Evolutionary conservation across 495 filamentous ascomycete species (phyloP).

Genomic region (Penicillium daleae): DNA sequence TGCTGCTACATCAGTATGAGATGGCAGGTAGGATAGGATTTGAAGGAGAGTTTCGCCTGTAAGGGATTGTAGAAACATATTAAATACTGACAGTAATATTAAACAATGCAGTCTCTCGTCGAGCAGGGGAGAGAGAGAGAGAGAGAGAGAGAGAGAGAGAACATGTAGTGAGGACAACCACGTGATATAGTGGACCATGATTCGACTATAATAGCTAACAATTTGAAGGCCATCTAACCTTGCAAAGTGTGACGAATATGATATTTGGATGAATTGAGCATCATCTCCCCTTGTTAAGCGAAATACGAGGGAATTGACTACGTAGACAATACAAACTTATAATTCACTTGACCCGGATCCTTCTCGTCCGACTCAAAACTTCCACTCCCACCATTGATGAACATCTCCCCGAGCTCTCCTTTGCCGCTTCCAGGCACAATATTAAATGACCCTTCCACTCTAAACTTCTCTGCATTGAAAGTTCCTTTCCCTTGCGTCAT

Average conservation of each 20-base stretch:
- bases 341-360: not conserved
- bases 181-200: not conserved
- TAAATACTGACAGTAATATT: not conserved
- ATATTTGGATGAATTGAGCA: no score
- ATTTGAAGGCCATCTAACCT: no score
- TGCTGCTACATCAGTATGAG: not conserved
- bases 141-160: not conserved
- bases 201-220: no score
- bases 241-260: no score
- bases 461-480: not conserved
- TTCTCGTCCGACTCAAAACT: not conserved
- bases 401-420: conserved; percentile 1
- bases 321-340: not conserved
- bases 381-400: not conserved
- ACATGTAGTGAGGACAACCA: not conserved
- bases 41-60: not conserved
- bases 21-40: conserved; percentile 3
- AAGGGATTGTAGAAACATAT: not conserved
- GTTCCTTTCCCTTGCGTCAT: not conserved
- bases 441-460: not conserved
- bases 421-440: not conserved
- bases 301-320: no score
- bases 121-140: not conserved
- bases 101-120: not conserved
- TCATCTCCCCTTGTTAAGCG: no score